A percentile compares a stretch with the other conserved stretches of the same genome.
Evolutionary conservation across 768 basidiomycete species (phyloP).

Genomic region (Serendipita vermifera): DNA sequence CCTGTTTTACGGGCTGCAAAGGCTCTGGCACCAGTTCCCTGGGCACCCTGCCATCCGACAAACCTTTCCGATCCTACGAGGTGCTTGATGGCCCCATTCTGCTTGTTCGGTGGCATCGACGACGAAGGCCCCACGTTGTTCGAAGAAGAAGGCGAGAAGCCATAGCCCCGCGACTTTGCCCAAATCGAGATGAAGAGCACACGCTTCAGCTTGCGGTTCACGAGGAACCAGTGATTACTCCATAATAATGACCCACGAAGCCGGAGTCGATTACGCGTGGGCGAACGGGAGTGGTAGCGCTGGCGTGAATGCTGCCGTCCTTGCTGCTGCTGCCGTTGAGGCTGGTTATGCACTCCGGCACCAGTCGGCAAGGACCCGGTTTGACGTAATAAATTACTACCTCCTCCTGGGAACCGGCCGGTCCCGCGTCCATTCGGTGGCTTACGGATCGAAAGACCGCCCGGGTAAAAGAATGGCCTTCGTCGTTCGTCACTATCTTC

Average conservation of each 20-base stretch:
- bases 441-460: slow-evolving; percentile 1
- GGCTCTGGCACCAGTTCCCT: slow-evolving; percentile 70
- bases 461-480: slow-evolving; percentile 2
- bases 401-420: no score
- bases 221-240: slow-evolving; percentile 96
- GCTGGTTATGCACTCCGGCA: no score
- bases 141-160: slow-evolving; percentile 15
- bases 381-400: no score
- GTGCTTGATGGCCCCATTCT: not conserved
- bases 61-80: slow-evolving; percentile 47
- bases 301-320: no score
- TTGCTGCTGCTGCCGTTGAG: no score
- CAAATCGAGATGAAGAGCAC: slow-evolving; percentile 86
- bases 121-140: not conserved
- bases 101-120: not conserved
- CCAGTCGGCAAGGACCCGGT: not conserved
- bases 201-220: slow-evolving; percentile 84
- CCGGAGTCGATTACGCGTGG: slow-evolving; percentile 18
- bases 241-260: slow-evolving; percentile 73
- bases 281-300: not conserved
- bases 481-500: not conserved
- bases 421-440: not conserved
- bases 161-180: slow-evolving; percentile 40
- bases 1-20: slow-evolving; percentile 22
- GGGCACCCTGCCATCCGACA: slow-evolving; percentile 63